Evolutionary conservation across 306 rosid genomes (phyloP), one percentile per base, ranked within the genome.

Genomic region (Styphnolobium japonicum): DNA sequence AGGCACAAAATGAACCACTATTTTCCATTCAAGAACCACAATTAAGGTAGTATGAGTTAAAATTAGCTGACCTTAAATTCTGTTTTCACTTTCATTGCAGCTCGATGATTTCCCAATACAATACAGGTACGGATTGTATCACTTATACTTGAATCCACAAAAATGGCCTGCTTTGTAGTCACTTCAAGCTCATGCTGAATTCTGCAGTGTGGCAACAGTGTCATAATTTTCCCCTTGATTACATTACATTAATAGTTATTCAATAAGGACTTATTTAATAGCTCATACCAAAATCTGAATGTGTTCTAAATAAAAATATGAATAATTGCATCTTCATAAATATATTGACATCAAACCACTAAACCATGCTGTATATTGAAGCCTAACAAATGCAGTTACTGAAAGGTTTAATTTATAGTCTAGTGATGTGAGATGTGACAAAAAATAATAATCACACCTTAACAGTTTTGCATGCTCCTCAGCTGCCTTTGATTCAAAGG

Each of bases 111-210:
- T 83, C 98, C 98, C 86, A 92, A 88, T 80, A 95, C 98, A 76
- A 95, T 95, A 86, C 98, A 95, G 4, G 98, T 95, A 5, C 97
- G 97, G 65, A 95, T 92, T 60, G 98, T 95, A 86, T 95, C 98
- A 55, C 93, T 95, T 49, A 95, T 87, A 82, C 98, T 95, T 56
- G 98, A 92, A 83, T 95, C 98, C 79, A 95, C 98, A 86, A 95
- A 95, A 80, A 95, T 95, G 56, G 98, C 94, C 77, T 93, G 98
- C 93, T 95, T 95, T 62, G 98, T 95, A 77, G 85, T 61, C 76
- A 91, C 96, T 88, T 95, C 98, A 76, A 95, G 82, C 60, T 91
- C 98, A 57, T 95, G 97, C 76, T 95, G 98, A 22, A 90, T 88
- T 84, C 98, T 95, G 94, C 73, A 76, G 64, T 37, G 56, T 64